Evolutionary conservation across 495 filamentous ascomycete species (phyloP).

Genomic region (Hypoxylon perforatum): DNA sequence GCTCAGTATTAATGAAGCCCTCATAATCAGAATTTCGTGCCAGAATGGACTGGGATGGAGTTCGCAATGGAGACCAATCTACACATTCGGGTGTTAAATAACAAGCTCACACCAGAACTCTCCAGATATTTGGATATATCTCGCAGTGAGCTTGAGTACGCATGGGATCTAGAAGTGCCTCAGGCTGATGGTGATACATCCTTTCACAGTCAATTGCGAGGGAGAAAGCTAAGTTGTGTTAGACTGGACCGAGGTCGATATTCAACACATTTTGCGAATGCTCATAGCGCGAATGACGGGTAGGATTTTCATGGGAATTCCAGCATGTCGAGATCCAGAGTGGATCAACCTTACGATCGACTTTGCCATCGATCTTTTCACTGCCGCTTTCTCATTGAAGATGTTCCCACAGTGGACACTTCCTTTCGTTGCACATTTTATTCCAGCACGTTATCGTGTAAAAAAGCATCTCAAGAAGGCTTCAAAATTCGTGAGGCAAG

Average conservation of each 20-base stretch:
- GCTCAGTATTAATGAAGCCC: too few relatives aligned
- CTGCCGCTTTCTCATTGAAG: slow-evolving; percentile 33
- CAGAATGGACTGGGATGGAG: not conserved
- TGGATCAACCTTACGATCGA: slow-evolving; percentile 61
- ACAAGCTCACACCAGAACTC: slow-evolving; percentile 10
- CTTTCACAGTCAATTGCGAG: not conserved
- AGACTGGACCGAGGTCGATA: slow-evolving; percentile 18
- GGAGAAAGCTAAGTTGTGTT: not conserved
- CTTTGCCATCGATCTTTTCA: slow-evolving; percentile 58
- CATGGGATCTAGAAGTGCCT: slow-evolving; percentile 17
- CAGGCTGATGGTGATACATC: not conserved
- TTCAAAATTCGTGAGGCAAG: slow-evolving; percentile 1
- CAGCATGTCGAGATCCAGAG: slow-evolving; percentile 53
- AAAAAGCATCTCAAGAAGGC: too few relatives aligned
- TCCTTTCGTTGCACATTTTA: not conserved
- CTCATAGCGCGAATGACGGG: slow-evolving; percentile 57
- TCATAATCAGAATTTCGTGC: not conserved
- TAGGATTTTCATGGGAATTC: slow-evolving; percentile 55
- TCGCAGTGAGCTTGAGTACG: slow-evolving; percentile 10
- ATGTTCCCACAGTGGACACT: slow-evolving; percentile 21
- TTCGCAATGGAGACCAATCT: slow-evolving; percentile 2
- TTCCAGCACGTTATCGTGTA: slow-evolving; percentile 13
- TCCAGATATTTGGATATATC: slow-evolving; percentile 5
- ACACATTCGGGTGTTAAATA: slow-evolving; percentile 5
- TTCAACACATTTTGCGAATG: slow-evolving; percentile 14